Percentiles rank a stretch among this genome's conserved stretches.
phyloP scores from a whole-genome alignment of 108 stramenopile genomes.

The Pseudonitzschia pungens region DNA sequence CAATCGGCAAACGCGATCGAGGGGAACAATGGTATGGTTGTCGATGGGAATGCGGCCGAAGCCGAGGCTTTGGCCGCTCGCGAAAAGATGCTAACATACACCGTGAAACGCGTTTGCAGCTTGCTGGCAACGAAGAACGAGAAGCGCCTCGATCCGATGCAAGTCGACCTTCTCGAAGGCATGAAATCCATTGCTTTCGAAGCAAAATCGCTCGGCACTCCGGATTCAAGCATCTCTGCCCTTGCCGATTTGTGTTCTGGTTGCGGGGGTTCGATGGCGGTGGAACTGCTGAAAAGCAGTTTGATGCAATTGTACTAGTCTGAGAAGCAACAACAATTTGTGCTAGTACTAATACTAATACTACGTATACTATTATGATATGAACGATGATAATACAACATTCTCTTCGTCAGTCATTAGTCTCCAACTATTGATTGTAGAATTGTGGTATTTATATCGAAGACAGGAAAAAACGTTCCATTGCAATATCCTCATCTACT shows the following conservation, averaged over 20 bases:
- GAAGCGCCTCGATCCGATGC: constrained; percentile 38
- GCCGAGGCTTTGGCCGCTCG: constrained; percentile 35
- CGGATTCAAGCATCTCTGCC: background rate
- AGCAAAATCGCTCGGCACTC: background rate
- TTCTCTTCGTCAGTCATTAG: no score
- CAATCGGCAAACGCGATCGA: constrained; percentile 23
- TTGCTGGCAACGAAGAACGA: constrained; percentile 32
- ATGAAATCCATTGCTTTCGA: constrained; percentile 24
- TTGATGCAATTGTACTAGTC: constrained; percentile 6
- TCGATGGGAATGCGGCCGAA: constrained; percentile 39
- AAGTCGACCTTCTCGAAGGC: constrained; percentile 47
- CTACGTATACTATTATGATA: no score
- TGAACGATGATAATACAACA: no score
- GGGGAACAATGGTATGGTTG: constrained; percentile 40
- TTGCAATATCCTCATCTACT: no score
- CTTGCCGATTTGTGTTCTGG: constrained; percentile 21
- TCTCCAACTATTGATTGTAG: no score
- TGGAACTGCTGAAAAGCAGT: constrained; percentile 16
- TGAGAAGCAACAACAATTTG: no score
- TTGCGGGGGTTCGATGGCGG: constrained; percentile 15
- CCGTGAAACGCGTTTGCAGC: constrained; percentile 45
- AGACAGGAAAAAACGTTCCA: no score
- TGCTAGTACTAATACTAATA: no score
- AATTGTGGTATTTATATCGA: no score
- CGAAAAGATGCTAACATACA: constrained; percentile 41